A percentile compares a stretch with the other conserved stretches of the same genome.
Evolutionary conservation across 345 rosid genomes (phyloP).

Genomic region (Garcia nutans): DNA sequence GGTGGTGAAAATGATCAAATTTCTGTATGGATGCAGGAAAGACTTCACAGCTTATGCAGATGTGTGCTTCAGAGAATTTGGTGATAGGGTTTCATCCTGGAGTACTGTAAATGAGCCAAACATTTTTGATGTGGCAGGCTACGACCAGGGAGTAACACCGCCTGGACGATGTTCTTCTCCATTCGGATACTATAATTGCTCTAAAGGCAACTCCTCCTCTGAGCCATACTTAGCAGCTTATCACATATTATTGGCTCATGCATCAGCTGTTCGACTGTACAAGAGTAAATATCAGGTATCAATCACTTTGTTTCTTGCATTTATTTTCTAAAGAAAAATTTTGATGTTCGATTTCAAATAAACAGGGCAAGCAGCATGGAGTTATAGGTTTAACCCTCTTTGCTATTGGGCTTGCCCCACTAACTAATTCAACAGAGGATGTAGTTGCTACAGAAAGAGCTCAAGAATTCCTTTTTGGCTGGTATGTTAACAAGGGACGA

Average conservation of each 20-base stretch:
- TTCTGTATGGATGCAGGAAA: conserved; percentile 42
- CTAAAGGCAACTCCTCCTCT: conserved; percentile 53
- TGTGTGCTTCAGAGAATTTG: conserved; percentile 71
- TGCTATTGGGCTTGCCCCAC: too few relatives aligned
- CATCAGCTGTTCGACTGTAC: conserved; percentile 58
- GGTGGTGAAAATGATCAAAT: neutral
- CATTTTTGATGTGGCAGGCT: conserved; percentile 29
- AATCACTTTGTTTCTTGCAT: neutral
- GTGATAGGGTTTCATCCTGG: conserved; percentile 64
- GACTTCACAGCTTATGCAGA: conserved; percentile 75
- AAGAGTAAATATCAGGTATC: conserved; percentile 53
- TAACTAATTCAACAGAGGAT: too few relatives aligned
- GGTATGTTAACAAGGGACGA: too few relatives aligned
- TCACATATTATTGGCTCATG: conserved; percentile 65
- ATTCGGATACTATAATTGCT: conserved; percentile 22
- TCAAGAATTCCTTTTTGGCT: too few relatives aligned
- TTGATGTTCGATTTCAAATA: too few relatives aligned
- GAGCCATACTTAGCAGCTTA: conserved; percentile 69
- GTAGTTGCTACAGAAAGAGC: too few relatives aligned
- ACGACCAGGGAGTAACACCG: conserved; percentile 28
- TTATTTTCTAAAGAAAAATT: neutral
- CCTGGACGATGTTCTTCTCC: conserved; percentile 46
- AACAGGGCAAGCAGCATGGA: too few relatives aligned
- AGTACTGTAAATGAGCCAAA: conserved; percentile 68
- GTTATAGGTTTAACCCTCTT: too few relatives aligned